These are phyloP conservation scores for Leucaena leucocephala DNA, from an alignment of 306 rosid genomes.

Conservation along the genomic window DNA sequence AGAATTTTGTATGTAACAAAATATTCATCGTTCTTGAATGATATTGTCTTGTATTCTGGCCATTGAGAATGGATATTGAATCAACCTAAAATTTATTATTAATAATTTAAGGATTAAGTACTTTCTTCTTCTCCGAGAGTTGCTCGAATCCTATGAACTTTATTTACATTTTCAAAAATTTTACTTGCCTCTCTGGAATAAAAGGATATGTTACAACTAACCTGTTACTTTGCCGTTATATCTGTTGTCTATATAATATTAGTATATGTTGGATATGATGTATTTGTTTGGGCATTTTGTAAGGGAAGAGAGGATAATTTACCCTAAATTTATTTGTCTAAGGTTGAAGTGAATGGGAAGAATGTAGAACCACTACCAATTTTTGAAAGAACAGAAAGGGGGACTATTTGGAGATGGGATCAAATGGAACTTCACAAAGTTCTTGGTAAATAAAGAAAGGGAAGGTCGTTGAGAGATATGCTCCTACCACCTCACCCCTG, in stretches of 20 bases:
- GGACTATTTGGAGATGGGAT: slow-evolving; percentile 86
- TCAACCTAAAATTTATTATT: slow-evolving; percentile 8
- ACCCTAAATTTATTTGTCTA: slow-evolving; percentile 10
- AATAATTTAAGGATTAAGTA: background rate
- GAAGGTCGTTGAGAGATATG: slow-evolving; percentile 86
- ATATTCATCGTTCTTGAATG: slow-evolving; percentile 4
- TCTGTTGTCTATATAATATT: background rate
- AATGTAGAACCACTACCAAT: slow-evolving; percentile 70
- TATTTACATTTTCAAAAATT: background rate
- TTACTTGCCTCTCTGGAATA: background rate
- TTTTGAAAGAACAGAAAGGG: slow-evolving; percentile 71
- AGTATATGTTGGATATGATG: background rate
- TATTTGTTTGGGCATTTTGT: background rate
- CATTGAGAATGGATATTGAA: slow-evolving; percentile 13
- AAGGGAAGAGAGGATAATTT: background rate
- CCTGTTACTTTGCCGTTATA: background rate
- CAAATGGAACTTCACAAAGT: slow-evolving; percentile 97
- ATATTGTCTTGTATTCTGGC: background rate
- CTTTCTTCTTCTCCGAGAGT: background rate
- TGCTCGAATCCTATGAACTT: background rate
- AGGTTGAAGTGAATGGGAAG: slow-evolving; percentile 93
- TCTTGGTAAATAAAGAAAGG: slow-evolving; percentile 84
- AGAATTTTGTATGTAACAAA: background rate
- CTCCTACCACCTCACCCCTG: slow-evolving; percentile 81
- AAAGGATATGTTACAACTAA: background rate